Evolutionary conservation across 192 early-diverging fungal species (phyloP).

Genomic region (Chytriomyces confervae): DNA sequence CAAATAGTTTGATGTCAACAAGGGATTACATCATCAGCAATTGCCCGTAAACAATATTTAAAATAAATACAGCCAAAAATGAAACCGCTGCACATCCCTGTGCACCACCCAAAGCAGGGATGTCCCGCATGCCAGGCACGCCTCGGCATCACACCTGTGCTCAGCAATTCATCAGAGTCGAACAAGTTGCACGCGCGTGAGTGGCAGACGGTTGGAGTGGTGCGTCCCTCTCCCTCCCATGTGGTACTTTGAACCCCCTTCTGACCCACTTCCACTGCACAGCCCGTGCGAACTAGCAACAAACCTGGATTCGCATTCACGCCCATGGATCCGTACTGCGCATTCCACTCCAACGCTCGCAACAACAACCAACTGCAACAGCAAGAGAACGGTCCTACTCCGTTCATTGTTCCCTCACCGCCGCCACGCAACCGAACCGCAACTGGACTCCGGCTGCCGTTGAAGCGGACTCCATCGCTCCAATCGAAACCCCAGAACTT

Average conservation of each 20-base stretch:
- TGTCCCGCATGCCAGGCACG: slow-evolving; percentile 8
- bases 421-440: not conserved
- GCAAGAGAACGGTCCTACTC: not conserved
- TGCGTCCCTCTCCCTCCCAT: not conserved
- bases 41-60: not conserved
- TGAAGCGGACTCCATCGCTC: no score
- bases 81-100: not conserved
- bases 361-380: not conserved
- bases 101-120: not conserved
- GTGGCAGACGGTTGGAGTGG: slow-evolving; percentile 18
- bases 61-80: not conserved
- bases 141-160: not conserved
- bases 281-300: slow-evolving; percentile 18
- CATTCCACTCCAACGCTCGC: not conserved
- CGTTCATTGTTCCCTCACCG: not conserved
- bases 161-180: not conserved
- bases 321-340: slow-evolving; percentile 16
- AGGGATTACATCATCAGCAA: slow-evolving; percentile 1
- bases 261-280: not conserved
- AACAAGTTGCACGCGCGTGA: slow-evolving; percentile 9
- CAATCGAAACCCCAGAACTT: no score
- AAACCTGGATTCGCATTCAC: slow-evolving; percentile 32
- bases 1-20: slow-evolving; percentile 36
- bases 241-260: not conserved
- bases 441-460: not conserved